Percentiles rank a stretch among this genome's conserved stretches.
These are phyloP conservation scores for Plectosphaerella plurivora DNA, from an alignment of 2,329 filamentous ascomycete species.

Conservation along the genomic window DNA sequence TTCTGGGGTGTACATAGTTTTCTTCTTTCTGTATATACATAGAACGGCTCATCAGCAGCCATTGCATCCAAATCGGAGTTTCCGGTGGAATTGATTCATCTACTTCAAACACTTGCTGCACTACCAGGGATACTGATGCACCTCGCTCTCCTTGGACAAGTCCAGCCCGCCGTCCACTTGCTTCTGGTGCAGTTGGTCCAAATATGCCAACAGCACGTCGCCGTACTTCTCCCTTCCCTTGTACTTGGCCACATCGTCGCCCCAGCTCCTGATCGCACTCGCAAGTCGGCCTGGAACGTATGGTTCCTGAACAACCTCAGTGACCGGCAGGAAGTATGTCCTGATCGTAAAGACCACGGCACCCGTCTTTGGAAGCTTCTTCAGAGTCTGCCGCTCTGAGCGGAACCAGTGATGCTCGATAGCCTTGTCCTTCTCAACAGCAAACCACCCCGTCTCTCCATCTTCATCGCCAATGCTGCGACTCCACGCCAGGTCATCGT, in stretches of 20 bases:
- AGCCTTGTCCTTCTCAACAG: constrained; percentile 68
- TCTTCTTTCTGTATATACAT: background rate
- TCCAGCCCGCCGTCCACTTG: constrained; percentile 66
- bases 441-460: constrained; percentile 61
- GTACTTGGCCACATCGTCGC: constrained; percentile 69
- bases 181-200: constrained; percentile 70
- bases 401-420: constrained; percentile 74
- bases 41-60: background rate
- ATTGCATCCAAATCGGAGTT: background rate
- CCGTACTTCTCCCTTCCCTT: constrained; percentile 74
- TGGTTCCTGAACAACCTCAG: constrained; percentile 62
- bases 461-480: constrained; percentile 72
- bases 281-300: constrained; percentile 76
- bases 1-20: background rate
- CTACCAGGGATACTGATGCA: constrained; percentile 57
- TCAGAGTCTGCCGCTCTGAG: constrained; percentile 67
- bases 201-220: constrained; percentile 68
- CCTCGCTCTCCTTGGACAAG: constrained; percentile 54
- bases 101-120: background rate
- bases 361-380: constrained; percentile 54
- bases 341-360: constrained; percentile 71
- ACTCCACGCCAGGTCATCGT: constrained; percentile 72
- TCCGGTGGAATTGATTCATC: background rate
- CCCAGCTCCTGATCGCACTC: constrained; percentile 77
- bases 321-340: constrained; percentile 73